Evolutionary conservation across 2,329 filamentous ascomycete genomes (phyloP).

Genomic region (Dothiorella sarmentorum): DNA sequence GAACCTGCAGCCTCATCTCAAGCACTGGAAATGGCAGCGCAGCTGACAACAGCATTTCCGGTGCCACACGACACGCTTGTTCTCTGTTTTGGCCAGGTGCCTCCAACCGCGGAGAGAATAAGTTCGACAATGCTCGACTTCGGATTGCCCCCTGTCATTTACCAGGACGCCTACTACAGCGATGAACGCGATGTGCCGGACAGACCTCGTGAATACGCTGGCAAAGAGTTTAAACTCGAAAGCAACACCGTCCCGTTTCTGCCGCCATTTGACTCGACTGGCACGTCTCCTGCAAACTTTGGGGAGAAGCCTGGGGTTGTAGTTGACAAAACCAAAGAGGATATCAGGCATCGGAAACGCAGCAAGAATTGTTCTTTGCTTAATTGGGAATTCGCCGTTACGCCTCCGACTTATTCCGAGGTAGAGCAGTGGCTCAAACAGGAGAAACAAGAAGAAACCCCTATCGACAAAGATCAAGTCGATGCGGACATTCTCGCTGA

Average conservation of each 20-base stretch:
- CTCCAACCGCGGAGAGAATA: constrained; percentile 48
- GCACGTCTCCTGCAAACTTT: constrained; percentile 53
- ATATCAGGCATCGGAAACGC: constrained; percentile 50
- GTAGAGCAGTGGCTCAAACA: constrained; percentile 64
- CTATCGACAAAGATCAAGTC: constrained; percentile 18
- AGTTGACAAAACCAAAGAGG: constrained; percentile 52
- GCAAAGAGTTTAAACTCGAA: constrained; percentile 75
- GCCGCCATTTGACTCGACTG: constrained; percentile 69
- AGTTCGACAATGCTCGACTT: constrained; percentile 55
- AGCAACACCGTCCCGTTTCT: constrained; percentile 76
- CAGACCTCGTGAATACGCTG: constrained; percentile 76
- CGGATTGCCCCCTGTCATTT: constrained; percentile 65
- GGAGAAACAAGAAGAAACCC: constrained; percentile 17
- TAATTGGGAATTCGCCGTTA: constrained; percentile 71
- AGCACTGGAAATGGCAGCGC: constrained; percentile 22
- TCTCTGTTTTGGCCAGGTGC: constrained; percentile 36
- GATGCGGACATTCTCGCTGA: not conserved
- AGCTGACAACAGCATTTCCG: constrained; percentile 24
- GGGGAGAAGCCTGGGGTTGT: constrained; percentile 50
- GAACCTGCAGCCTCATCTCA: constrained; percentile 23
- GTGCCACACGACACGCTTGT: constrained; percentile 22
- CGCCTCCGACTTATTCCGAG: constrained; percentile 67
- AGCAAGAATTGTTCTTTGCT: constrained; percentile 59
- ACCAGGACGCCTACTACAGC: constrained; percentile 83
- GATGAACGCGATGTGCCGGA: constrained; percentile 78